A percentile compares a stretch with the other conserved stretches of the same genome.
phyloP scores from a whole-genome alignment of 306 rosid genomes.

The Ormosia semicastrata region DNA sequence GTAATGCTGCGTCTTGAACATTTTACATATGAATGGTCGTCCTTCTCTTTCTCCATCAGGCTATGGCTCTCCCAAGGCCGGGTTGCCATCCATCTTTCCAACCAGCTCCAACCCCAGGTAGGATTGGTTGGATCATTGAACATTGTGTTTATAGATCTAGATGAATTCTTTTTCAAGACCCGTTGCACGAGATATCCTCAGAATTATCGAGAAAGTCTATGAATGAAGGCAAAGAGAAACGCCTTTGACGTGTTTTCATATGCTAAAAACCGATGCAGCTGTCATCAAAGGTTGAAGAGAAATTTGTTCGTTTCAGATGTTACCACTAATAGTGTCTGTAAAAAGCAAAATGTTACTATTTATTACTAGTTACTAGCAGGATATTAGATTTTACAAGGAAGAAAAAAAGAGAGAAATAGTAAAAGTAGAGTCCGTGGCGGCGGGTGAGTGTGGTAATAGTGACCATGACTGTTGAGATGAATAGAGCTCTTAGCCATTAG shows the following conservation, averaged over 20 bases:
- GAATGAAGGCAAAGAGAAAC: conserved; percentile 34
- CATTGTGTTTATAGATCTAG: conserved; percentile 74
- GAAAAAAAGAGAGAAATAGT: not conserved
- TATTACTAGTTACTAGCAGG: not conserved
- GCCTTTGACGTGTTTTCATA: not conserved
- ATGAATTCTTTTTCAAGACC: conserved; percentile 72
- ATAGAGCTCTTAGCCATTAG: conserved; percentile 18
- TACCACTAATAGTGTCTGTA: conserved; percentile 24
- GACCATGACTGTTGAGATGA: not conserved
- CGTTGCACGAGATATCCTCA: conserved; percentile 46
- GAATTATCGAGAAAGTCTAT: conserved; percentile 43
- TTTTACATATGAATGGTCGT: conserved; percentile 61
- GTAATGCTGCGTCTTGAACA: conserved; percentile 49
- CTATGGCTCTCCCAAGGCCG: conserved; percentile 69
- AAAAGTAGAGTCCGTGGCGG: conserved; percentile 18
- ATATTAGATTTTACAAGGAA: conserved; percentile 7
- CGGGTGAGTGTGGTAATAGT: not conserved
- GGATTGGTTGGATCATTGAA: conserved; percentile 97
- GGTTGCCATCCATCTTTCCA: conserved; percentile 96
- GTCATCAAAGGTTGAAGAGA: not conserved
- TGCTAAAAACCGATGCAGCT: too few relatives aligned
- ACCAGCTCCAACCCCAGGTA: conserved; percentile 99
- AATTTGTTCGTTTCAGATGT: not conserved
- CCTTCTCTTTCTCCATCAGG: conserved; percentile 54
- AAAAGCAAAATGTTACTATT: conserved; percentile 12